Base-by-base conservation (phyloP, 2,329 filamentous ascomycete species). In the Penicillium crustosum region DNA sequence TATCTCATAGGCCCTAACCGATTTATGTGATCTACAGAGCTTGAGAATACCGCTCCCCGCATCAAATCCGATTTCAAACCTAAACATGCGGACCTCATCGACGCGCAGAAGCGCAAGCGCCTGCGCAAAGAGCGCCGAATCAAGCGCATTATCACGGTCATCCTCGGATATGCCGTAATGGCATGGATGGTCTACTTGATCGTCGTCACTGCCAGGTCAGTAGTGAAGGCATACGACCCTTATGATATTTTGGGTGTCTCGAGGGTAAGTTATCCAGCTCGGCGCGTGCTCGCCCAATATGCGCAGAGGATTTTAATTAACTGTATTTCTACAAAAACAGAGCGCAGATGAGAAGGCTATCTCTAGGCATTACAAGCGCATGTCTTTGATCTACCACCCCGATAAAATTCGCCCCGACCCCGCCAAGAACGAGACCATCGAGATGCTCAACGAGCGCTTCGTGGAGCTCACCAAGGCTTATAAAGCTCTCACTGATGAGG, bases 401-500 rank as follows among this genome's bases (percentile, higher is more conserved):
- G 94, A 99, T 82, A 99, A 99, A 80, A 84, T 90, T 64, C 86
- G 84, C 71, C 90, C 91, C 25, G 91, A 97, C 72, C 79, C 87
- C 23, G 79, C 88, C 62, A 94, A 93, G 79, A 99, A 99, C 77
- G 86, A 96, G 77, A 99, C 94, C 1, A 68, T 87, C 55, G 92
- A 97, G 66, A 83, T 80, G 19, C 83, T 97, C 68, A 99, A 94
- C 76, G 83, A 93, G 59, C 83, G 88, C 74, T 99, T 94, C 79
- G 92, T 97, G 56, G 93, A 97, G 71, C 85, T 97, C 68, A 94
- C 91, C 66, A 99, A 99, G 80, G 94, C 94, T 7, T 99, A 97
- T 83, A 96, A 99, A 78, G 89, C 94, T 4, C 84, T 99, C 49
- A 99, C 95, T 5, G 94, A 99, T 72, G 95, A 99, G 78, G 94